These are phyloP conservation scores for Halophytophthora batemanensis DNA, from an alignment of 352 stramenopile genomes.

Conservation along the genomic window DNA sequence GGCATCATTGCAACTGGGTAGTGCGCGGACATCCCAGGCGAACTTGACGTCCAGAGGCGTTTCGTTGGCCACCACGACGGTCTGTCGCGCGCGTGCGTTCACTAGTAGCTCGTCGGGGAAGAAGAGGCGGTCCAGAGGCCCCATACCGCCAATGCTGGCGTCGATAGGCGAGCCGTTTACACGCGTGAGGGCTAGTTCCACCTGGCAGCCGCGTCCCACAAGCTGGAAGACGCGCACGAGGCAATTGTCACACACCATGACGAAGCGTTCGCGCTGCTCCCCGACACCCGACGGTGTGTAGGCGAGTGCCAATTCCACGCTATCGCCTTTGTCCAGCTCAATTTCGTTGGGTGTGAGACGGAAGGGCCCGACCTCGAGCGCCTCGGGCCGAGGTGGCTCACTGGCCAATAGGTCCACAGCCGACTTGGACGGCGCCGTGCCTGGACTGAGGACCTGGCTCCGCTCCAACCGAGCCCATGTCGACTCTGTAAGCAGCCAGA, in stretches of 20 bases:
- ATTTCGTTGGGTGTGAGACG: slow-evolving; percentile 50
- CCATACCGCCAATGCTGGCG: slow-evolving; percentile 40
- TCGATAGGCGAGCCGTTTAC: slow-evolving; percentile 54
- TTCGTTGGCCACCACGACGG: slow-evolving; percentile 54
- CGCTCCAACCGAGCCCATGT: slow-evolving; percentile 37
- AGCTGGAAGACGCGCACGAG: slow-evolving; percentile 73
- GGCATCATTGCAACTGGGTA: not conserved
- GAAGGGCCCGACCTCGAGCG: slow-evolving; percentile 46
- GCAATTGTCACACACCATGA: slow-evolving; percentile 85
- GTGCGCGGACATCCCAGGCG: slow-evolving; percentile 41
- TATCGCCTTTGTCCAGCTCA: slow-evolving; percentile 41
- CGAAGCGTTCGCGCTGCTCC: slow-evolving; percentile 57
- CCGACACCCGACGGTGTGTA: slow-evolving; percentile 59
- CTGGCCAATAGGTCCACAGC: slow-evolving; percentile 14
- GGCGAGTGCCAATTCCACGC: slow-evolving; percentile 41
- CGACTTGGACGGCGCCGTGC: slow-evolving; percentile 8
- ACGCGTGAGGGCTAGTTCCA: slow-evolving; percentile 46
- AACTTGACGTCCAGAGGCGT: slow-evolving; percentile 65
- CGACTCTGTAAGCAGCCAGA: slow-evolving; percentile 66
- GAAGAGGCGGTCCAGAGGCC: slow-evolving; percentile 36
- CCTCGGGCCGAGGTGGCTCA: slow-evolving; percentile 3
- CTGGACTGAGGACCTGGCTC: slow-evolving; percentile 7
- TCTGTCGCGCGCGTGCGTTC: slow-evolving; percentile 26
- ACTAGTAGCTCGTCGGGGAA: slow-evolving; percentile 48
- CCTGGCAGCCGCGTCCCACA: slow-evolving; percentile 59